Evolutionary conservation across 176 grass and related monocot species (phyloP).

Genomic region (Aegilops speltoides): DNA sequence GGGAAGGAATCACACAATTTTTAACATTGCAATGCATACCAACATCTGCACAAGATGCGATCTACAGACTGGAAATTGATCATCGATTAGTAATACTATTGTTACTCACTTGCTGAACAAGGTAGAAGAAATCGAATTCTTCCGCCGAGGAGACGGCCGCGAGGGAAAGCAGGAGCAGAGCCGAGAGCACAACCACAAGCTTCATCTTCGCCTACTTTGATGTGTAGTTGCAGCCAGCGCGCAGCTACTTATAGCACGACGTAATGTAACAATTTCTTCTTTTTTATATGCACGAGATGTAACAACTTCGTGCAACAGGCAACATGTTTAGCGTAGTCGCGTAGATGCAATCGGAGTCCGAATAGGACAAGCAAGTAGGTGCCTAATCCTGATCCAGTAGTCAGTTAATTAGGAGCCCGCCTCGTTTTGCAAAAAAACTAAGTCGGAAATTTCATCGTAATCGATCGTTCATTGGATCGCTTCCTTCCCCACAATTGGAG

Average conservation of each 20-base stretch:
- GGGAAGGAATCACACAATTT: background rate
- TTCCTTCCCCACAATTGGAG: background rate
- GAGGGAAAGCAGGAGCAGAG: conserved; percentile 30
- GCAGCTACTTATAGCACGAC: background rate
- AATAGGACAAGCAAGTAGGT: background rate
- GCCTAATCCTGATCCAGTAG: background rate
- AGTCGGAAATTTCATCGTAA: background rate
- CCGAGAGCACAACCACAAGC: conserved; percentile 14
- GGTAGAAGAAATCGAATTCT: conserved; percentile 87
- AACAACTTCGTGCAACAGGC: background rate
- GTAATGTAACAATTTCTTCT: no score
- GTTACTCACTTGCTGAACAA: conserved; percentile 64
- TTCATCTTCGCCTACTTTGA: conserved; percentile 33
- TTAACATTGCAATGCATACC: background rate
- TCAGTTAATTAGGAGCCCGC: background rate
- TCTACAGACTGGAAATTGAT: background rate
- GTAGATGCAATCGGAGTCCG: background rate
- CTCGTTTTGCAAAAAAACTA: background rate
- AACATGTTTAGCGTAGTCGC: background rate
- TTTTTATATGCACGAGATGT: no score
- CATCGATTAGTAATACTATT: background rate
- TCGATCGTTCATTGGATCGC: background rate
- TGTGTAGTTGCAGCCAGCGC: background rate
- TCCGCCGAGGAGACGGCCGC: conserved; percentile 41
- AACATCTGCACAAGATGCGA: background rate